These are phyloP conservation scores for Vanderwaltozyma yarrowii DNA, from an alignment of 805 yeast genomes.

Conservation along the genomic window DNA sequence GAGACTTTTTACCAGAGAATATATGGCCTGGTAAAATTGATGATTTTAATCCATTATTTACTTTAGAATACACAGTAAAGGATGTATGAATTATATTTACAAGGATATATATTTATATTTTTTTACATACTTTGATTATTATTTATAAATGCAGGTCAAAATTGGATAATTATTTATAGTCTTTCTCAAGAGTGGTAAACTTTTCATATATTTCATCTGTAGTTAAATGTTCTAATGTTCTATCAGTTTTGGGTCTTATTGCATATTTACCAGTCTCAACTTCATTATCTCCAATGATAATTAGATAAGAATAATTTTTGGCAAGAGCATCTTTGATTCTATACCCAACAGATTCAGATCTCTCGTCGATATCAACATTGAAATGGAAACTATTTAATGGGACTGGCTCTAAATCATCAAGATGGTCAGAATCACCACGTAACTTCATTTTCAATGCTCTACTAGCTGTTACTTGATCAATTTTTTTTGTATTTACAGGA, in stretches of 20 bases:
- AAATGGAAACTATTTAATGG: constrained; percentile 52
- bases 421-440: constrained; percentile 33
- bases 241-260: constrained; percentile 47
- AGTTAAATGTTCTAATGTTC: constrained; percentile 36
- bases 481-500: constrained; percentile 62
- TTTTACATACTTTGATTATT: too few species aligned
- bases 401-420: constrained; percentile 33
- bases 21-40: constrained; percentile 38
- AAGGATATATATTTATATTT: not conserved
- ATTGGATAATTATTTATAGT: constrained; percentile 27
- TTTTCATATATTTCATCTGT: constrained; percentile 40
- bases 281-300: constrained; percentile 87
- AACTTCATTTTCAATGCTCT: constrained; percentile 36
- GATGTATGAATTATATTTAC: constrained; percentile 5
- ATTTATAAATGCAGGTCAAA: not conserved
- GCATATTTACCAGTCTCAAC: constrained; percentile 48
- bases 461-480: constrained; percentile 37
- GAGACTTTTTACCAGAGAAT: constrained; percentile 47
- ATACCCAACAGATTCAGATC: constrained; percentile 69
- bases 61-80: constrained; percentile 16
- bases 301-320: constrained; percentile 66
- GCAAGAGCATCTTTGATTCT: constrained; percentile 70
- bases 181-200: constrained; percentile 47
- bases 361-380: constrained; percentile 63
- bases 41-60: constrained; percentile 21